Conservation (phyloP, 352 stramenopile genomes). For the Globisporangium okanoganense region DNA sequence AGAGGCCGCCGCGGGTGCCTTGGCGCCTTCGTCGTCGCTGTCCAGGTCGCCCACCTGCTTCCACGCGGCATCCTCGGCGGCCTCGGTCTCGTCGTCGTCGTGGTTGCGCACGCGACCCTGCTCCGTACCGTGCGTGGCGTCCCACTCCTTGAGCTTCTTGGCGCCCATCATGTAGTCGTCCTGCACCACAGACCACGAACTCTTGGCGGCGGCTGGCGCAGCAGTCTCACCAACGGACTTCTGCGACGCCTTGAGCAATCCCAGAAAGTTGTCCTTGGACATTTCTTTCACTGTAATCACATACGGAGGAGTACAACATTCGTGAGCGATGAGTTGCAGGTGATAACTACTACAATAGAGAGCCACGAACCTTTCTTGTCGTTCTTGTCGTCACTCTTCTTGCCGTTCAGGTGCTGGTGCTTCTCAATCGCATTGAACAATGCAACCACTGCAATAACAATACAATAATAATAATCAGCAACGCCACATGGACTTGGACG, state of each 20-base stretch:
- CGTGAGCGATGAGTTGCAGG: not conserved
- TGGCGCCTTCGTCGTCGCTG: slow-evolving; percentile 41
- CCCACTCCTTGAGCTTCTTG: slow-evolving; percentile 88
- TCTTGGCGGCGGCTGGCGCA: slow-evolving; percentile 32
- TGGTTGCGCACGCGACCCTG: slow-evolving; percentile 33
- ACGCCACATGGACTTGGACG: not conserved
- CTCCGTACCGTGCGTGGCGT: slow-evolving; percentile 50
- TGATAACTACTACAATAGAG: not conserved
- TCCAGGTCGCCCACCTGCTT: slow-evolving; percentile 48
- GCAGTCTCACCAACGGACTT: slow-evolving; percentile 23
- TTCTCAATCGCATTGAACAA: slow-evolving; percentile 86
- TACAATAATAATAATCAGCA: not conserved
- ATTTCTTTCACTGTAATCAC: slow-evolving; percentile 61
- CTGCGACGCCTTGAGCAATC: slow-evolving; percentile 62
- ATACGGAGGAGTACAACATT: not conserved
- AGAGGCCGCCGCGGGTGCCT: not conserved
- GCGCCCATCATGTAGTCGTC: slow-evolving; percentile 86
- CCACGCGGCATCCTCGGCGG: slow-evolving; percentile 61
- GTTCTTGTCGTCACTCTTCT: slow-evolving; percentile 51
- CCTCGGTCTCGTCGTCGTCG: slow-evolving; percentile 60
- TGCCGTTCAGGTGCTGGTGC: slow-evolving; percentile 72
- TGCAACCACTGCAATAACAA: slow-evolving; percentile 50
- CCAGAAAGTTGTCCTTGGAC: slow-evolving; percentile 82
- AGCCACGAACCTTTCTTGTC: slow-evolving; percentile 52
- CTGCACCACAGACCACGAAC: slow-evolving; percentile 76